Evolutionary conservation across 805 yeast genomes (phyloP).

Genomic region (Candida piceae): DNA sequence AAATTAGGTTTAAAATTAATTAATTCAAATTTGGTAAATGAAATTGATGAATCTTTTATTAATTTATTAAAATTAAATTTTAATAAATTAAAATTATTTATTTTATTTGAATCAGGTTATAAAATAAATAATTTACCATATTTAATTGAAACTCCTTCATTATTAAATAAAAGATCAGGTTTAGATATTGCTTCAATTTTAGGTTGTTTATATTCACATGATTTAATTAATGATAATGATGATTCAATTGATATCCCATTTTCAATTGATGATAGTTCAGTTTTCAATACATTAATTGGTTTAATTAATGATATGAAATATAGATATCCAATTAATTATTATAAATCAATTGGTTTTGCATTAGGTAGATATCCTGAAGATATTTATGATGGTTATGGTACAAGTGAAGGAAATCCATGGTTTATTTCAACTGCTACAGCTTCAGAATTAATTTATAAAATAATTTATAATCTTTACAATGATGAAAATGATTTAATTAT

Average conservation of each 20-base stretch:
- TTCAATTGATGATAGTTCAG: slow-evolving; percentile 50
- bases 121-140: slow-evolving; percentile 40
- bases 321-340: slow-evolving; percentile 73
- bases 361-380: slow-evolving; percentile 94
- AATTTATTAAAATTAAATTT: slow-evolving; percentile 28
- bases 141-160: slow-evolving; percentile 65
- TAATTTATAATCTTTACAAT: slow-evolving; percentile 40
- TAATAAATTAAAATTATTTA: slow-evolving; percentile 33
- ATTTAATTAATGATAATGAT: slow-evolving; percentile 29
- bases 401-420: slow-evolving; percentile 90
- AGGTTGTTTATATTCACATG: slow-evolving; percentile 42
- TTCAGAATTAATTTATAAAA: slow-evolving; percentile 54
- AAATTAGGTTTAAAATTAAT: slow-evolving; percentile 46
- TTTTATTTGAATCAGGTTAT: slow-evolving; percentile 39
- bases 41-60: slow-evolving; percentile 29
- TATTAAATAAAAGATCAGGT: slow-evolving; percentile 51
- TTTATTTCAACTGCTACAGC: slow-evolving; percentile 73
- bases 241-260: slow-evolving; percentile 49
- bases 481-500: slow-evolving; percentile 38
- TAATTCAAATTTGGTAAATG: slow-evolving; percentile 15
- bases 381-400: slow-evolving; percentile 68
- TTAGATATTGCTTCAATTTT: slow-evolving; percentile 73
- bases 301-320: slow-evolving; percentile 64
- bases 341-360: slow-evolving; percentile 53
- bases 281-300: slow-evolving; percentile 59